Evolutionary conservation across 2,329 filamentous ascomycete species (phyloP), one percentile per base, ranked within the genome.

Genomic region (Diaporthe citriasiana): DNA sequence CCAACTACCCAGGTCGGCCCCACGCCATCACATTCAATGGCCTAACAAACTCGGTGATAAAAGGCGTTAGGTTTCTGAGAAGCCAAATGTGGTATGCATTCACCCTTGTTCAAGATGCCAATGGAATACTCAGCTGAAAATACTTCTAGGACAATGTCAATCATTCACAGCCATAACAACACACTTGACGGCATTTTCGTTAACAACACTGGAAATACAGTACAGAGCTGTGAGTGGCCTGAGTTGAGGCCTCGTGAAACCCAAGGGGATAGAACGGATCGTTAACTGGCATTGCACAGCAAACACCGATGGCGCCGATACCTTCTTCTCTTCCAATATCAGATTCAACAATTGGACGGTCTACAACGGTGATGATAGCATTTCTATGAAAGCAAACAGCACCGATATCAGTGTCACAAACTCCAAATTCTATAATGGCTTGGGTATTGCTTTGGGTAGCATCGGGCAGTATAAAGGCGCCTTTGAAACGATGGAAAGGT

Each of bases 61-160:
- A 82, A 30, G 85, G 86, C 0, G 74, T 89, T 2, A 81, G 78
- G 6, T 88, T 87, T 55, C 71, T 89, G 6, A 82, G 85, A 47
- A 86, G 84, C 73, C 87, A 89, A 78, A 89, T 89, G 87, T 90
- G 87, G 86, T 84, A 75, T 33, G 78, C 75, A 38, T 33, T 47
- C 1, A 30, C 15, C 13, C 13, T 51, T 25, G 27, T 13, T 22
- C 30, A 30, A 30, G 27, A 13, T 10, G 6, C 10, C 17, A 27
- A 7, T 35, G 12, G 45, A 56, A 9, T 30, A 6, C 3, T 35
- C 25, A 33, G 6, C 53, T 27, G 9, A 71, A 5, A 30, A 8
- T 1, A n/a, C 13, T 15, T 19, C 19, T 25, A 70, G 72, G 82
- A 85, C 85, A 0, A 84, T 88, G 82, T 84, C 85, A 0, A 82